A percentile compares a stretch with the other conserved stretches of the same genome.
Evolutionary conservation across 495 filamentous ascomycete species (phyloP).

Genomic region (Aspergillus funiculosus): DNA sequence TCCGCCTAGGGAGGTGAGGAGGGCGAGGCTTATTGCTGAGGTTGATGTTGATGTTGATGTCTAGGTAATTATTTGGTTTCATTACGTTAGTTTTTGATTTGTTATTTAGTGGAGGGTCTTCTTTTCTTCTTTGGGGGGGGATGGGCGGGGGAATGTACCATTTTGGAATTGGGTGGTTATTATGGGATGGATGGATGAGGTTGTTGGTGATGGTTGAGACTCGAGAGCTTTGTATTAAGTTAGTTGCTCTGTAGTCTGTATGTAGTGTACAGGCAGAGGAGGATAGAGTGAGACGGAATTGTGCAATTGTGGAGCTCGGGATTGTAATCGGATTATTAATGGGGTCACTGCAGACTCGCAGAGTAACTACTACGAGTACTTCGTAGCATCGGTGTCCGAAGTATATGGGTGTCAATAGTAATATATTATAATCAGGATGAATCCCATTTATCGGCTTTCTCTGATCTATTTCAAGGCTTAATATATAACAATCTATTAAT

Average conservation of each 20-base stretch:
- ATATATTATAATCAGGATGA: too few species aligned
- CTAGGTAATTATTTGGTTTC: constrained; percentile 5
- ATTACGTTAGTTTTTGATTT: background rate
- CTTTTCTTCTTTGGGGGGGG: background rate
- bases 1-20: constrained; percentile 80
- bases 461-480: too few species aligned
- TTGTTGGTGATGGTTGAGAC: background rate
- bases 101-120: constrained; percentile 5
- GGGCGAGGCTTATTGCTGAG: constrained; percentile 67
- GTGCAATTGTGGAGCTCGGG: background rate
- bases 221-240: too few species aligned
- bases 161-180: background rate
- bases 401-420: too few species aligned
- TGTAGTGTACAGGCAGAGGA: background rate
- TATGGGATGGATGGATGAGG: background rate
- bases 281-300: background rate
- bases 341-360: too few species aligned
- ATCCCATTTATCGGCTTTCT: too few species aligned
- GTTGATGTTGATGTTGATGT: constrained; percentile 20
- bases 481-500: too few species aligned
- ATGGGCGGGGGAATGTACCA: background rate
- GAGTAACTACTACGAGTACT: too few species aligned
- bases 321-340: constrained; percentile 3
- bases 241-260: constrained; percentile 2
- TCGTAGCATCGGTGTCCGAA: too few species aligned